Base-by-base conservation (phyloP, 208 protist species). In the Herpetomonas samuelpessoai region DNA sequence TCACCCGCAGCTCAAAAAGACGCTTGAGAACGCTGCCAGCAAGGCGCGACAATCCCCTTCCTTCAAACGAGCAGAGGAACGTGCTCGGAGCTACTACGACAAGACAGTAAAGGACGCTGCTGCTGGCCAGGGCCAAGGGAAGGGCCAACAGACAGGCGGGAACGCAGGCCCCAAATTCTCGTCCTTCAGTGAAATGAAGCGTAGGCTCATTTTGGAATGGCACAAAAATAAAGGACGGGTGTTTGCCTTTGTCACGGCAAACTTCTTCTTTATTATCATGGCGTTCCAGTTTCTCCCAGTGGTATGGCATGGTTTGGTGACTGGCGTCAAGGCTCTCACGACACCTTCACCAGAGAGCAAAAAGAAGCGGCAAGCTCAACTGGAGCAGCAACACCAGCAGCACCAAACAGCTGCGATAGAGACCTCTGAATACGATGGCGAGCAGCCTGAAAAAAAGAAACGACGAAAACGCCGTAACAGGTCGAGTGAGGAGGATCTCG, bases 251-350 rank as follows among this genome's bases (percentile, higher is more conserved):
- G 57, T 91, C 27, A 64, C 68, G 41, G 79, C 79, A 0, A 91
- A 93, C 62, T 73, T 91, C 31, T 74, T 93, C 63, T 66, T 57
- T 22, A 69, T 93, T 47, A 24, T 93, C 24, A 44, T 93, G 7
- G 22, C 86, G n/a, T 49, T 85, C 48, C 75, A 89, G 28, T 63
- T 86, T 25, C 53, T 68, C 2, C 72, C 71, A 14, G 61, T 71
- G 57, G 3, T 84, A 1, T 83, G 68, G 71, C 50, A 69, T 30
- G 56, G 46, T 26, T 1, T 67, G 41, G 81, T 57, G 41, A 53
- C 49, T 18, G 51, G 60, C 7, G 26, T 78, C 22, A 67, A 14
- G 24, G 71, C 70, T 25, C 51, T 75, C 21, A 53, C 67, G 10
- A 53, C 19, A 0, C 0, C 56, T 0, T 31, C 52, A n/a, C 3